Percentiles rank a stretch among this genome's conserved stretches.
Conservation (phyloP, 1,284 basidiomycete species). For the Athelia psychrophila region DNA sequence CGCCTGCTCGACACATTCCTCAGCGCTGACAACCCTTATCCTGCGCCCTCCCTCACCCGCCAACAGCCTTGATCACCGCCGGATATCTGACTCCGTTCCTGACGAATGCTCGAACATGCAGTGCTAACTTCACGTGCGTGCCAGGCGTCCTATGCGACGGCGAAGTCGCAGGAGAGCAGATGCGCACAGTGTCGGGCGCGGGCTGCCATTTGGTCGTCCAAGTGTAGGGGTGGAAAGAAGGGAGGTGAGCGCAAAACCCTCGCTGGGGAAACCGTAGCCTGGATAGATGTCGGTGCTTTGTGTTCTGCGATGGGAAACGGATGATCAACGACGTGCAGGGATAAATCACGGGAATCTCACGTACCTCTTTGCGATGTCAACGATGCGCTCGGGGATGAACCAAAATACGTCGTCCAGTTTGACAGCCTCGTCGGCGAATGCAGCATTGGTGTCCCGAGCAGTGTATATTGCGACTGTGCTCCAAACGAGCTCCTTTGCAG, state of each 20-base stretch:
- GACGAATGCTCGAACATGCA: conserved; percentile 40
- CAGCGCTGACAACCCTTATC: conserved; percentile 51
- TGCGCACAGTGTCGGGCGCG: conserved; percentile 47
- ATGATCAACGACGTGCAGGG: too few species aligned
- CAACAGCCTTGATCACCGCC: conserved; percentile 67
- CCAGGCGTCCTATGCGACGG: conserved; percentile 49
- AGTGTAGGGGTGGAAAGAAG: conserved; percentile 24
- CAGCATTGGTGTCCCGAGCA: conserved; percentile 51
- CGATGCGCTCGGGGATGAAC: too few species aligned
- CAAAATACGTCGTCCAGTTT: too few species aligned
- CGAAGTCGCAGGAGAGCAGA: conserved; percentile 51
- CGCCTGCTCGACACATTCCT: conserved; percentile 34
- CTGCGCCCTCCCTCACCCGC: conserved; percentile 76
- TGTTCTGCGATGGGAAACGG: conserved; percentile 27
- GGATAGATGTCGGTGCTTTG: conserved; percentile 41
- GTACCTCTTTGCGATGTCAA: conserved; percentile 31
- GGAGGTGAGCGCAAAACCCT: too few species aligned
- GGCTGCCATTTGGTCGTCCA: conserved; percentile 53
- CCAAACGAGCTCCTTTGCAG: conserved; percentile 47
- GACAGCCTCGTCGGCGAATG: conserved; percentile 46
- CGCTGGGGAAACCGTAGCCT: conserved; percentile 68
- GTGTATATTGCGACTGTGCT: conserved; percentile 54
- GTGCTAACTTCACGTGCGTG: conserved; percentile 44
- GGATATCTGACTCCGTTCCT: conserved; percentile 53
- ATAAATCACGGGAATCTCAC: conserved; percentile 43